Conservation (phyloP, 179 eudicot species). For the Nepenthes alata region DNA sequence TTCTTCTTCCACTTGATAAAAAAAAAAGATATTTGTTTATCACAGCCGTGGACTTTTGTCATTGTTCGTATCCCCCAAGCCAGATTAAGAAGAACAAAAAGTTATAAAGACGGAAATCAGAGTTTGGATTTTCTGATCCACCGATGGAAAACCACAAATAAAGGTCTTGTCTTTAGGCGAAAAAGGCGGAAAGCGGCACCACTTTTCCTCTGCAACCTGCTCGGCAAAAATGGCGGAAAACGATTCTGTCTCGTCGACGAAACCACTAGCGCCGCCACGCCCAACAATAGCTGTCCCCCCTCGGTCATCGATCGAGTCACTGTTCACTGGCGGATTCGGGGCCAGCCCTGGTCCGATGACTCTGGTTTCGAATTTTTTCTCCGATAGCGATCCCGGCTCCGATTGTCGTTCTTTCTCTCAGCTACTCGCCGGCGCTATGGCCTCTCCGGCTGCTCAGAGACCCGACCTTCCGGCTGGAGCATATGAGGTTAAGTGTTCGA, state of each 20-base stretch:
- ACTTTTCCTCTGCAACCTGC: too few species aligned
- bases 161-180: too few species aligned
- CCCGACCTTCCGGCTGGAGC: constrained; percentile 6
- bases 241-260: constrained; percentile 13
- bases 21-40: too few species aligned
- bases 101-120: too few species aligned
- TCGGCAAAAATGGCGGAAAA: constrained; percentile 21
- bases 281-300: constrained; percentile 57
- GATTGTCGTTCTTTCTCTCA: constrained; percentile 71
- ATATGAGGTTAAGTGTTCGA: neutral
- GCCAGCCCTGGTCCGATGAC: constrained; percentile 88
- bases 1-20: too few species aligned
- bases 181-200: too few species aligned
- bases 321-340: constrained; percentile 52
- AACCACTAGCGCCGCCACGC: constrained; percentile 12
- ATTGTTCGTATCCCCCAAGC: too few species aligned
- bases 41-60: too few species aligned
- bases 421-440: constrained; percentile 74
- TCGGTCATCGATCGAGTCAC: constrained; percentile 37
- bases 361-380: constrained; percentile 62
- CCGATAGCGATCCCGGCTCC: constrained; percentile 56
- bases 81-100: too few species aligned
- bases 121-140: too few species aligned
- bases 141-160: too few species aligned
- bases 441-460: constrained; percentile 32